Evolutionary conservation across 1,284 basidiomycete species (phyloP).

Genomic region (Thecaphora thlaspeos): DNA sequence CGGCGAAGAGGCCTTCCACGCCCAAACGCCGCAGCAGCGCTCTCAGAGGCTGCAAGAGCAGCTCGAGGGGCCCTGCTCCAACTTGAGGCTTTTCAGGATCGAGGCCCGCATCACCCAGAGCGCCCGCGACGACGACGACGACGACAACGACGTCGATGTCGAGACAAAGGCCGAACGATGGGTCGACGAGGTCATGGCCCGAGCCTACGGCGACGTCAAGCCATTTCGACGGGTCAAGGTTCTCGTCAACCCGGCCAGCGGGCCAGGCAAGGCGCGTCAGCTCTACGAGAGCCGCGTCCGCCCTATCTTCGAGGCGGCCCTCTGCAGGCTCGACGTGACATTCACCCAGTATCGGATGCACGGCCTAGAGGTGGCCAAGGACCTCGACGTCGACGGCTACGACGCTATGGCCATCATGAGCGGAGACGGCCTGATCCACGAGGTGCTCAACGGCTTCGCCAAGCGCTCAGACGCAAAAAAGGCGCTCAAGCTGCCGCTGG

Average conservation of each 20-base stretch:
- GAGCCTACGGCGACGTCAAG: conserved; percentile 25
- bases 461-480: conserved; percentile 68
- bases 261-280: conserved; percentile 71
- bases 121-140: conserved; percentile 7
- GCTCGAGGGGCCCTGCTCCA: conserved; percentile 41
- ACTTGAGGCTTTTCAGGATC: conserved; percentile 45
- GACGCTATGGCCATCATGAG: conserved; percentile 77
- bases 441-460: conserved; percentile 88
- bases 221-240: conserved; percentile 59
- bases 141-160: conserved; percentile 15
- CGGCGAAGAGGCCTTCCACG: conserved; percentile 10
- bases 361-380: conserved; percentile 70
- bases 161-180: conserved; percentile 22
- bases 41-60: conserved; percentile 23
- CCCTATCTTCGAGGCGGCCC: conserved; percentile 77
- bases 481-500: conserved; percentile 74
- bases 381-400: conserved; percentile 65
- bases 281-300: conserved; percentile 70
- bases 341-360: conserved; percentile 65
- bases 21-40: conserved; percentile 7
- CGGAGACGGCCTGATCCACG: conserved; percentile 86
- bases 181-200: conserved; percentile 26
- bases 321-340: conserved; percentile 67
- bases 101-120: conserved; percentile 29
- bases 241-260: conserved; percentile 84